Evolutionary conservation across 768 basidiomycete species (phyloP), one percentile per base, ranked within the genome.

Genomic region (Exsudoporus frostii): DNA sequence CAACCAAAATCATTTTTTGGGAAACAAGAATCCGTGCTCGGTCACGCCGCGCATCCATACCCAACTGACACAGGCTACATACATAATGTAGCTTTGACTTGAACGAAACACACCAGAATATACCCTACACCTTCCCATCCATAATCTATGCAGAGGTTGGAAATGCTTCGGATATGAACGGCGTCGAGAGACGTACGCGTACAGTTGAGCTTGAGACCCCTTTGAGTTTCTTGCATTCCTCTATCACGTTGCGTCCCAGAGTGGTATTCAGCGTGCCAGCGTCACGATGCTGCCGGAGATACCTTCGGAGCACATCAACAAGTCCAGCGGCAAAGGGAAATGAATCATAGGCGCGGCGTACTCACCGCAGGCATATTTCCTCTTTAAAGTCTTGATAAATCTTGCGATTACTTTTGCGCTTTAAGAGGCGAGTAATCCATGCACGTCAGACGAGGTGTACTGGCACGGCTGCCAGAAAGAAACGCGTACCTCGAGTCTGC

Each of bases 351-450:
- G 20, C 0, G 2, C 22, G 25, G 7, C 4, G 38, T 33, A 61
- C 66, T 48, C 50, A 85, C 84, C 84, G 79, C 49, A 84, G 71
- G 65, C 90, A 92, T 0, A 80, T 68, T 65, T 92, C 90, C 66
- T 90, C 86, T 59, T 82, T 83, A 68, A 89, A 92, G 32, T 92
- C 86, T 8, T 81, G 71, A 58, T 90, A 90, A 25, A 92, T 70
- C 64, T 84, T 89, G 56, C 85, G 79, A 67, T 92, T 92, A 60
- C 81, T 79, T 69, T 78, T 84, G 17, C 90, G 79, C 87, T 91
- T 57, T 24, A 34, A 30, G 14, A 32, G 14, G 14, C 6, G 20
- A 27, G 13, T 11, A 14, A 20, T 14, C n/a, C 7, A 15, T 34
- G 7, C 10, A 24, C n/a, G 10, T 44, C 43, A 50, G 46, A 50